Base-by-base conservation (phyloP, 148 eudicot genomes). In the Rhododendron mucronatum region DNA sequence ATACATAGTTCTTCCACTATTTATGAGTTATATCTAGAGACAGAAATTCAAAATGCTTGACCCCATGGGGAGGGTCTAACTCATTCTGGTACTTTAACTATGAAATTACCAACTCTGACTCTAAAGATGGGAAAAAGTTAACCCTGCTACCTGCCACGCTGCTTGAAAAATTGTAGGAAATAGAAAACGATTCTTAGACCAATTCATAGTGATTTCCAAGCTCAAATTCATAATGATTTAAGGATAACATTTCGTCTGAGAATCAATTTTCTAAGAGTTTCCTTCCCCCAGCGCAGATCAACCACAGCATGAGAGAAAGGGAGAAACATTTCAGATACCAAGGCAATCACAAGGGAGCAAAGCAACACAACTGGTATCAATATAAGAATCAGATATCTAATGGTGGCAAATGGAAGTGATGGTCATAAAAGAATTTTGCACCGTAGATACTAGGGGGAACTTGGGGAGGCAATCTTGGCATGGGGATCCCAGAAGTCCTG, bases 391-490 rank as follows among this genome's bases (percentile, higher is more conserved):
- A 78, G 23, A 78, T 44, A 47, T 78, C 6, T 45, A 50, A 78
- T 3, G 37, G 47, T 78, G 30, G 20, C 82, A 78, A 47, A 78
- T 21, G 50, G 37, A 78, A 47, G 37, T n/a, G 57, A 47, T 78
- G 82, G 48, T 47, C 82, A 78, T 47, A 78, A 23, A 78, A 78
- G 82, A 78, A 78, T 7, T 30, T 28, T 73, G 47, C 80, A 96
- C 99, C 99, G 85, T 92, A 96, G 77, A 91, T 89, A 89, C 84
- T 91, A 84, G 91, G 96, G 79, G 98, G 94, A 87, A 91, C 94
- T 87, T 93, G 98, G 59, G 91, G 83, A 87, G 96, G 99, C 87
- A 91, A 92, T 89, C 97, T 92, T 14, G 94, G 86, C 90, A 91
- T 88, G 20, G 98, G 94, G 82, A 93, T 83, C 26, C 91, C 89